phyloP scores from a whole-genome alignment of 2,329 filamentous ascomycete genomes.

The Elsinoe perseae region DNA sequence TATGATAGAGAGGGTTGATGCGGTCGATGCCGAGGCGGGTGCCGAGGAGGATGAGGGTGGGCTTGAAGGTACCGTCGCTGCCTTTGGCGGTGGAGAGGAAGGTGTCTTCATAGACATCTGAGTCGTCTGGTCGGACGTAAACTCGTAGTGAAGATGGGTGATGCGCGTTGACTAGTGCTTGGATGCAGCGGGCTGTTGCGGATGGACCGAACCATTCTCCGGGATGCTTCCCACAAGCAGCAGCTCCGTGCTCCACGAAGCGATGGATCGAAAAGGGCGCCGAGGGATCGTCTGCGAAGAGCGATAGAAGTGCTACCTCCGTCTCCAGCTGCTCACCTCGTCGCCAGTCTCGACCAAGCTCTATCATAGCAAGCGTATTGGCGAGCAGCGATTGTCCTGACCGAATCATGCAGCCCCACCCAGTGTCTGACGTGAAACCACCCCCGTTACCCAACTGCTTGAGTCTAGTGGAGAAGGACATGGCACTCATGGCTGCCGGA shows the following conservation, averaged over 20 bases:
- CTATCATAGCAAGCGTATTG: slow-evolving; percentile 67
- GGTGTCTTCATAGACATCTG: slow-evolving; percentile 86
- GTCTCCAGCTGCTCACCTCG: slow-evolving; percentile 45
- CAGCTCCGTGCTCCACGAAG: slow-evolving; percentile 82
- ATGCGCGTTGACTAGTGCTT: slow-evolving; percentile 67
- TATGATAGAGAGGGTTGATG: slow-evolving; percentile 90
- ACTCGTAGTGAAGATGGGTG: slow-evolving; percentile 60
- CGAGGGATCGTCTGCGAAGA: slow-evolving; percentile 79
- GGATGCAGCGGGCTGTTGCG: slow-evolving; percentile 86
- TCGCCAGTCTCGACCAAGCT: slow-evolving; percentile 80
- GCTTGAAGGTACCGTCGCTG: slow-evolving; percentile 59
- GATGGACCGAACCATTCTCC: slow-evolving; percentile 99
- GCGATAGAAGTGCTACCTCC: slow-evolving; percentile 63
- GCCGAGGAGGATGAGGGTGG: slow-evolving; percentile 81
- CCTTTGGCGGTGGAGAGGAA: slow-evolving; percentile 71
- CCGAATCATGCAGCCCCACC: slow-evolving; percentile 98
- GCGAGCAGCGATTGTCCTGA: slow-evolving; percentile 90
- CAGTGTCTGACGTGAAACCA: slow-evolving; percentile 86
- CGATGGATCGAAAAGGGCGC: slow-evolving; percentile 92
- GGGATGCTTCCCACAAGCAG: slow-evolving; percentile 84
- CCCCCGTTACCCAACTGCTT: slow-evolving; percentile 70
- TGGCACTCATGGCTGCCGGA: slow-evolving; percentile 58
- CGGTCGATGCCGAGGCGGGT: slow-evolving; percentile 88
- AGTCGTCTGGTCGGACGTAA: slow-evolving; percentile 81
- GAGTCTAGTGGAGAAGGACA: slow-evolving; percentile 79